Evolutionary conservation across 176 grass and related monocot species (phyloP).

Genomic region (Phragmites australis): DNA sequence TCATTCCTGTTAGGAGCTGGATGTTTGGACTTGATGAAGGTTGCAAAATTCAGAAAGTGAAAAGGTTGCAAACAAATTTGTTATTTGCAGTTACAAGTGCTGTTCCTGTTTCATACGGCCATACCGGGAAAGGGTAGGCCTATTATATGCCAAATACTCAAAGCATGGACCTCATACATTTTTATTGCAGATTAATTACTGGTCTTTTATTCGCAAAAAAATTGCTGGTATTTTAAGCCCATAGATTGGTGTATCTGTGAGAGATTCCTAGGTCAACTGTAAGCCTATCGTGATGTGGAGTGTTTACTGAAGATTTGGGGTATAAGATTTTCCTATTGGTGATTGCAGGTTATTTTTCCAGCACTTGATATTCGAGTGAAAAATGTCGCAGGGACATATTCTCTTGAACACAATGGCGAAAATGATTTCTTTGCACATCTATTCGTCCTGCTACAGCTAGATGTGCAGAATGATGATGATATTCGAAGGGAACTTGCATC

Average conservation of each 20-base stretch:
- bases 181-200: background rate
- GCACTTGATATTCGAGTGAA: conserved; percentile 90
- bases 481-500: conserved; percentile 75
- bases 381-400: conserved; percentile 87
- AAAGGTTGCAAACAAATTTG: background rate
- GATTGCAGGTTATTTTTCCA: conserved; percentile 79
- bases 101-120: background rate
- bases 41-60: background rate
- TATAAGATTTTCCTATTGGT: conserved; percentile 13
- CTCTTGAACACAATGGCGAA: conserved; percentile 83
- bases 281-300: background rate
- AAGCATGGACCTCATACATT: background rate
- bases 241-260: background rate
- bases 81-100: background rate
- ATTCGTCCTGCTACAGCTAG: conserved; percentile 54
- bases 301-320: background rate
- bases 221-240: background rate
- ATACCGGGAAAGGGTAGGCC: background rate
- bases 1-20: background rate
- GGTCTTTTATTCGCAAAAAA: background rate
- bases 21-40: background rate
- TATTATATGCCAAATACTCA: background rate
- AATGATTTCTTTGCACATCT: conserved; percentile 67
- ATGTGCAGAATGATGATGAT: conserved; percentile 48
- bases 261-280: background rate